Conservation (phyloP, 768 basidiomycete species). For the Tylopilus sp. region DNA sequence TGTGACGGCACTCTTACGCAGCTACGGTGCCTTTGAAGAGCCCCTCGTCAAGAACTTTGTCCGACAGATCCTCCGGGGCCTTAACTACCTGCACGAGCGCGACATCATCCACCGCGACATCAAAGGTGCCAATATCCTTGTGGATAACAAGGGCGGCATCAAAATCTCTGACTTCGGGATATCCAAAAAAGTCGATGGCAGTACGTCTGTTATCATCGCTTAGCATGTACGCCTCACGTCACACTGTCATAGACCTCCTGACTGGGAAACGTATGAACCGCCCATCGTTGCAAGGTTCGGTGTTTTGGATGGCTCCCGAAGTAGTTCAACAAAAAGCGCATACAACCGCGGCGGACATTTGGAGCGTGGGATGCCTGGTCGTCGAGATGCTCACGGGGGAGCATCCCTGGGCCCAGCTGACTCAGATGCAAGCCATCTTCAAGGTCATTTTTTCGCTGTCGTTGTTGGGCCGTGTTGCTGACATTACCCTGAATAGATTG, state of each 20-base stretch:
- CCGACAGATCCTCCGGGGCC: constrained; percentile 83
- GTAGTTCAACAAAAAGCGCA: constrained; percentile 95
- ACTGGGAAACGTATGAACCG: constrained; percentile 74
- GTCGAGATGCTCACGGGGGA: constrained; percentile 97
- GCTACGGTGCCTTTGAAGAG: constrained; percentile 94
- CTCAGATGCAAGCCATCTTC: constrained; percentile 99
- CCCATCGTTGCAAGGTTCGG: constrained; percentile 93
- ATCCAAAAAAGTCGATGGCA: constrained; percentile 95
- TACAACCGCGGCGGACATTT: constrained; percentile 91
- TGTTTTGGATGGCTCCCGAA: constrained; percentile 99
- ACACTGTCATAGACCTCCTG: constrained; percentile 35
- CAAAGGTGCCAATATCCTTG: constrained; percentile 97
- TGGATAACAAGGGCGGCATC: constrained; percentile 96
- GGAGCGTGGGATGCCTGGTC: constrained; percentile 87
- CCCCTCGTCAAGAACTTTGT: constrained; percentile 89
- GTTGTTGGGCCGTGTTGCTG: not conserved
- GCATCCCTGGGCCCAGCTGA: constrained; percentile 93
- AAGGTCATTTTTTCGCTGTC: constrained; percentile 49
- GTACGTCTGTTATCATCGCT: constrained; percentile 47
- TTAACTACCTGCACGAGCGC: constrained; percentile 87
- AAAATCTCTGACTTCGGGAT: constrained; percentile 98
- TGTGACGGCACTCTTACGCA: constrained; percentile 82
- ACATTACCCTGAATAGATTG: constrained; percentile 49
- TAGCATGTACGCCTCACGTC: too few species aligned
- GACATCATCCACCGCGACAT: constrained; percentile 98